These are phyloP conservation scores for Rosa chinensis DNA, from an alignment of 306 rosid genomes.

Conservation along the genomic window DNA sequence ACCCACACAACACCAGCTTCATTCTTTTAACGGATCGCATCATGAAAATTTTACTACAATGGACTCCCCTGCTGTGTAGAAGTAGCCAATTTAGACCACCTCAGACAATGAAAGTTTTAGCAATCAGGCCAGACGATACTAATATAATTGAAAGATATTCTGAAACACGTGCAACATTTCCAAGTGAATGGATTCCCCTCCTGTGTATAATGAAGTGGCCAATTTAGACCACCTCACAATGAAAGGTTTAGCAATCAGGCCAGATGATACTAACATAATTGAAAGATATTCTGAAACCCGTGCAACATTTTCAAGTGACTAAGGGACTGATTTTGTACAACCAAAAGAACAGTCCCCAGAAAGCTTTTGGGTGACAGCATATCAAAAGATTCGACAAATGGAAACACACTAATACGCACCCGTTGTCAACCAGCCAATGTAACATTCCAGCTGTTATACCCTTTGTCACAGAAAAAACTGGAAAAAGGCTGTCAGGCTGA, in stretches of 20 bases:
- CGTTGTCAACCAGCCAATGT: conserved; percentile 95
- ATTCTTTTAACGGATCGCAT: neutral
- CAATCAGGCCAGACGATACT: neutral
- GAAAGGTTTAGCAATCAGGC: neutral
- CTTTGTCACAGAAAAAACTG: conserved; percentile 92
- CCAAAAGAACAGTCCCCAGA: neutral
- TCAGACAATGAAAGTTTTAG: neutral
- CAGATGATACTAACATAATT: neutral
- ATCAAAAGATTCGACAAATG: neutral
- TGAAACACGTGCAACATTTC: neutral
- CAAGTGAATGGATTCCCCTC: neutral
- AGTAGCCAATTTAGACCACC: neutral
- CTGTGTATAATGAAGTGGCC: neutral
- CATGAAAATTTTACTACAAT: too few relatives aligned
- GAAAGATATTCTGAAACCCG: neutral
- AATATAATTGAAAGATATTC: neutral
- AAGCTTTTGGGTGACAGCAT: neutral
- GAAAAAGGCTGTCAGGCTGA: conserved; percentile 88
- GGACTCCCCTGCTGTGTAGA: neutral
- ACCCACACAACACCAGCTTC: neutral
- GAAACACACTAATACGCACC: conserved; percentile 47
- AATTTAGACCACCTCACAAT: neutral
- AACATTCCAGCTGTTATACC: conserved; percentile 93
- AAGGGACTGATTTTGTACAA: neutral
- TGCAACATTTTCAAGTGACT: neutral